Percentiles rank a stretch among this genome's conserved stretches.
phyloP scores from a whole-genome alignment of 441 rosid genomes.

The Melastoma candidum region DNA sequence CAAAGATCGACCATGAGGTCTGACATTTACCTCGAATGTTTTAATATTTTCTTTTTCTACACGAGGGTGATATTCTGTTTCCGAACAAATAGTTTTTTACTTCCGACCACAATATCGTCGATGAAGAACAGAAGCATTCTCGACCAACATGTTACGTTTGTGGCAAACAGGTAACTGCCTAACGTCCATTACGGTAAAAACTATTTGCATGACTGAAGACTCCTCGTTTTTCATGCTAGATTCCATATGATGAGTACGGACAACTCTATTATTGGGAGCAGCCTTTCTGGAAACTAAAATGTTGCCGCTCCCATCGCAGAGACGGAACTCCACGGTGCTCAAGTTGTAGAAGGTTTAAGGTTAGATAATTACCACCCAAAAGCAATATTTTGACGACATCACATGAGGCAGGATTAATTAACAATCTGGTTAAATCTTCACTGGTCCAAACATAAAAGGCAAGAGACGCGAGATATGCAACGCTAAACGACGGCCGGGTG shows the following conservation, averaged over 20 bases:
- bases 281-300: slow-evolving; percentile 1
- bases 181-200: background rate
- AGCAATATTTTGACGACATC: background rate
- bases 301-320: background rate
- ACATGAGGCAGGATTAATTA: background rate
- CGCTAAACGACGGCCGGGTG: background rate
- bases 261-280: background rate
- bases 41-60: no score
- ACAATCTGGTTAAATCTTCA: background rate
- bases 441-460: background rate
- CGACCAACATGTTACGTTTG: slow-evolving; percentile 3
- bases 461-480: background rate
- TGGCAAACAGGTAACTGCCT: background rate
- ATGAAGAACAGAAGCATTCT: background rate
- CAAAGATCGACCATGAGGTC: no score
- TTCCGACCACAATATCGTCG: no score
- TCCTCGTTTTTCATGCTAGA: background rate
- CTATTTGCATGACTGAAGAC: background rate
- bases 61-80: no score
- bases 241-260: background rate
- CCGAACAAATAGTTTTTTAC: no score
- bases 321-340: slow-evolving; percentile 1
- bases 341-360: background rate
- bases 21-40: no score
- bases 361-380: background rate